A percentile compares a stretch with the other conserved stretches of the same genome.
These are phyloP conservation scores for Sechiopsis laciniata DNA, from an alignment of 306 rosid genomes.

Conservation along the genomic window DNA sequence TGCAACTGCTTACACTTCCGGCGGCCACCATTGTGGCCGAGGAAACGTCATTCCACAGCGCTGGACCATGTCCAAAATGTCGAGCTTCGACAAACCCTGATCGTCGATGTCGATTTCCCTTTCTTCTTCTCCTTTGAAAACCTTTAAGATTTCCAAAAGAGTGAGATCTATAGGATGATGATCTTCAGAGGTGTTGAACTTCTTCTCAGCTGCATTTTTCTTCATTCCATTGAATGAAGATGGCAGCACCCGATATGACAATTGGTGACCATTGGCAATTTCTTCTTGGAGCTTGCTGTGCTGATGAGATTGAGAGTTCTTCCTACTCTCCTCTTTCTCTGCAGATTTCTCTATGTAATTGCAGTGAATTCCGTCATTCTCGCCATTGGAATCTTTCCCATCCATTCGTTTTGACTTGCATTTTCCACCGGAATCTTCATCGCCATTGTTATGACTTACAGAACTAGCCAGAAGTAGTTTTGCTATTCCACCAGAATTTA, in stretches of 20 bases:
- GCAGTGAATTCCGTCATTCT: background rate
- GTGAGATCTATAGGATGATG: conserved; percentile 4
- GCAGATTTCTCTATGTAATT: background rate
- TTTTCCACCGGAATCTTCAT: background rate
- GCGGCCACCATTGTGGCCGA: conserved; percentile 19
- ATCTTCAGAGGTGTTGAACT: background rate
- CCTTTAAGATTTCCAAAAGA: conserved; percentile 5
- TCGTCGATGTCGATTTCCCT: background rate
- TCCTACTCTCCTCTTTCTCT: background rate
- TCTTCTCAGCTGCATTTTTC: conserved; percentile 1
- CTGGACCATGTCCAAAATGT: background rate
- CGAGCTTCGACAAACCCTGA: background rate
- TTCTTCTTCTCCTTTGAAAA: conserved; percentile 13
- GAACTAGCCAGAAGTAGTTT: background rate
- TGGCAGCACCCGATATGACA: background rate
- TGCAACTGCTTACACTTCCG: background rate
- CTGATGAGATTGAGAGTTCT: background rate
- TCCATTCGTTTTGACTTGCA: background rate
- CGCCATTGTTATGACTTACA: background rate
- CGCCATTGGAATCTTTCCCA: background rate
- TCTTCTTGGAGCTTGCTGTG: background rate
- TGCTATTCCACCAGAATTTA: background rate
- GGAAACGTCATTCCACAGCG: conserved; percentile 21
- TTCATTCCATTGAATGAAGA: conserved; percentile 3
- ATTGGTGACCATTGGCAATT: background rate